A percentile compares a stretch with the other conserved stretches of the same genome.
Evolutionary conservation across 148 eudicot genomes (phyloP).

Genomic region (Silene latifolia): DNA sequence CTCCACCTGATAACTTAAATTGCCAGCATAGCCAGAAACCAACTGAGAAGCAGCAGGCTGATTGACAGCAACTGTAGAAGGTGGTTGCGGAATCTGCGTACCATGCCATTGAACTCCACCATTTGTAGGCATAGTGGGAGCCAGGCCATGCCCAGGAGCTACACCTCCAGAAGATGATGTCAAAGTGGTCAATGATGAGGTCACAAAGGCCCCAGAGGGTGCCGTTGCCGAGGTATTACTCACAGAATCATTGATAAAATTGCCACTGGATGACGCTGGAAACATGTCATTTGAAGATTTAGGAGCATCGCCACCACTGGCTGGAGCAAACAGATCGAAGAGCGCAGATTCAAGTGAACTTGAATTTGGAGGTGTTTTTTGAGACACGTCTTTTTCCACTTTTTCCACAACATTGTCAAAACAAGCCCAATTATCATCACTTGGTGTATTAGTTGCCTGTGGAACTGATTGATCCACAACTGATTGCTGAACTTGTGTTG

Average conservation of each 20-base stretch:
- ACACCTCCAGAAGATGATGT: conserved; percentile 28
- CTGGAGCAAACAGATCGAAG: conserved; percentile 55
- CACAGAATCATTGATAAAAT: conserved; percentile 32
- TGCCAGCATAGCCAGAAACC: neutral
- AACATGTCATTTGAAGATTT: conserved; percentile 33
- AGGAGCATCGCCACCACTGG: conserved; percentile 17
- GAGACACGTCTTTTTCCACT: conserved; percentile 35
- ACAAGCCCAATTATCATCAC: conserved; percentile 76
- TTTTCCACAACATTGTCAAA: conserved; percentile 55
- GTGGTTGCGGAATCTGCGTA: conserved; percentile 44
- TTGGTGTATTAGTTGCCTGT: conserved; percentile 40
- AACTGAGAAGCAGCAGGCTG: conserved; percentile 1
- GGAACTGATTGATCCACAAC: conserved; percentile 28
- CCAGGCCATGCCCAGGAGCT: conserved; percentile 22
- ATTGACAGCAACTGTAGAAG: conserved; percentile 18
- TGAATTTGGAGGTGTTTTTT: conserved; percentile 43
- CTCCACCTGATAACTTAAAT: conserved; percentile 2
- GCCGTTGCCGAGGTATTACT: conserved; percentile 30
- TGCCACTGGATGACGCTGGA: conserved; percentile 32
- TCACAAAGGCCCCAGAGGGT: conserved; percentile 29
- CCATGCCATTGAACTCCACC: conserved; percentile 47
- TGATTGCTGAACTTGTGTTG: conserved; percentile 37
- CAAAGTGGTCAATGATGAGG: conserved; percentile 21
- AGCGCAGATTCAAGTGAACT: conserved; percentile 56
- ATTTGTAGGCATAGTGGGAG: conserved; percentile 30